Base-by-base conservation (phyloP, 352 stramenopile species). In the Globisporangium uncinulatum region DNA sequence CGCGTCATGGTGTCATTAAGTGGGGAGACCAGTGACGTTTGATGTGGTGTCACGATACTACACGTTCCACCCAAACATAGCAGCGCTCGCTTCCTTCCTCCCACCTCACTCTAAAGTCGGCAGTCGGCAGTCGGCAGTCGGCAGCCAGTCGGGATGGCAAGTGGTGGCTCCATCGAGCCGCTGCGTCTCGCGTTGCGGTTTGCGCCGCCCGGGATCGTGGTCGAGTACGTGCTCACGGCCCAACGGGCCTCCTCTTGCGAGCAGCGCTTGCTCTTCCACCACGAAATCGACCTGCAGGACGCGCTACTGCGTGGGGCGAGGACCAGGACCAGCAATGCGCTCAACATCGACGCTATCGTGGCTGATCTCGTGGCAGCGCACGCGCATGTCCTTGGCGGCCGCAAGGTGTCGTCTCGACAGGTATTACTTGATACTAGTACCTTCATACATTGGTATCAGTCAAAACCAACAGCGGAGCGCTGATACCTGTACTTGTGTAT, bases 111-210 rank as follows among this genome's bases (percentile, higher is more conserved):
- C 24, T 29, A 29, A 29, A 4, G 24, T 29, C 24, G 24, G 24
- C 24, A 29, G 24, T 29, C 24, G n/a, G n/a, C n/a, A 4, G 24
- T 29, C 24, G 24, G 24, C 24, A 29, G 24, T 29, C 24, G n/a
- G n/a, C n/a, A 29, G 24, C 4, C 24, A 29, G 24, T 36, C 49
- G 42, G 24, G 36, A 61, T 64, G 59, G 36, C 46, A 14, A 29
- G 24, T 29, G 24, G 24, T 1, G 24, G 24, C 24, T 29, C 24
- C 24, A 69, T 85, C 17, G 71, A 89, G 60, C 74, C 74, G 44
- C 73, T 65, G 10, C 66, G 79, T 37, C 53, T 89, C 8, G 79
- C 79, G 37, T 66, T 87, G 51, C 79, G 74, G 50, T 89, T 74
- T 37, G 43, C 65, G 2, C 76, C 73, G 10, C 76, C 79, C 11